Conservation (phyloP, 768 basidiomycete genomes). For the Boletus rex-veris region DNA sequence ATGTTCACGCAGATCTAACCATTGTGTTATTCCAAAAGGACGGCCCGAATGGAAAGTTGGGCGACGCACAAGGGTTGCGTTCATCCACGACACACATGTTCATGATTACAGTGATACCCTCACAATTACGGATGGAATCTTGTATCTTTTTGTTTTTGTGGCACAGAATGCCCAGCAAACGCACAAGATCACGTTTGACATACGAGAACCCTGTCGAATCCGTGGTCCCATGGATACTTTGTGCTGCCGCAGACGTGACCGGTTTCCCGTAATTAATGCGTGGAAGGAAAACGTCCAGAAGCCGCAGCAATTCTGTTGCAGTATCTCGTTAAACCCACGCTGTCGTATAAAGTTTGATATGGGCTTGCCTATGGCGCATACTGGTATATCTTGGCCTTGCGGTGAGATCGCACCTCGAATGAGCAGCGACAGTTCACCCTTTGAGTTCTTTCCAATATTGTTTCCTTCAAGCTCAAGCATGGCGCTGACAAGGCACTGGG, state of each 20-base stretch:
- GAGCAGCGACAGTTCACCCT: slow-evolving; percentile 32
- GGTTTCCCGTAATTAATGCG: slow-evolving; percentile 78
- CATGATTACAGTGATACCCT: slow-evolving; percentile 80
- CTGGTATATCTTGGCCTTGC: slow-evolving; percentile 45
- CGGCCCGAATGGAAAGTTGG: background rate
- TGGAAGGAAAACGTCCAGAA: slow-evolving; percentile 81
- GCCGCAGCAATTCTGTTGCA: slow-evolving; percentile 69
- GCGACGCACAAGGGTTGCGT: slow-evolving; percentile 81
- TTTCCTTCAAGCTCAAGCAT: slow-evolving; percentile 43
- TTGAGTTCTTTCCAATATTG: slow-evolving; percentile 15
- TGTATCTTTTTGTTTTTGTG: slow-evolving; percentile 64
- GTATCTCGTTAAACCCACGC: background rate
- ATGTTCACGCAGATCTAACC: slow-evolving; percentile 78
- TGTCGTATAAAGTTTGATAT: background rate
- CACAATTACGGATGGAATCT: slow-evolving; percentile 65
- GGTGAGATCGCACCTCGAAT: slow-evolving; percentile 43
- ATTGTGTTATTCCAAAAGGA: slow-evolving; percentile 5
- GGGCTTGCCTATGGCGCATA: slow-evolving; percentile 55
- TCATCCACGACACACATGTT: slow-evolving; percentile 89
- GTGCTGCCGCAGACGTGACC: slow-evolving; percentile 27
- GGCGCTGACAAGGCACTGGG: slow-evolving; percentile 70
- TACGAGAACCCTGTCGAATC: slow-evolving; percentile 69
- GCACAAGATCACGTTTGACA: slow-evolving; percentile 87
- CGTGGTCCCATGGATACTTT: slow-evolving; percentile 21
- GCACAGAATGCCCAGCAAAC: slow-evolving; percentile 75